Evolutionary conservation across 331 rosid species (phyloP).

Genomic region (Quercus lobata): DNA sequence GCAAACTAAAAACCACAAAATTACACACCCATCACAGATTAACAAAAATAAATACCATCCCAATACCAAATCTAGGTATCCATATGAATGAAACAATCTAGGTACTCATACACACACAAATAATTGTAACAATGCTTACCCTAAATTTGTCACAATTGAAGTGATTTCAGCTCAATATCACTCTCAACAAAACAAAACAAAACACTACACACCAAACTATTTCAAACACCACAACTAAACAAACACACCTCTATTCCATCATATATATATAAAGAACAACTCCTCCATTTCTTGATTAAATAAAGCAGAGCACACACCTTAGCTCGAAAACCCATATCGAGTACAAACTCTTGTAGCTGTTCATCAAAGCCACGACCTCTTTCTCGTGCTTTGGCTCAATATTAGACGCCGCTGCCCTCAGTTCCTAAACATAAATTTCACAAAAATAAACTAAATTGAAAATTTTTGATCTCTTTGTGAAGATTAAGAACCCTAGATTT

Average conservation of each 20-base stretch:
- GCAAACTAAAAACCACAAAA: too few species aligned
- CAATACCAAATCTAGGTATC: too few species aligned
- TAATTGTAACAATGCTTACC: neutral
- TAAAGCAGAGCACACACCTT: constrained; percentile 28
- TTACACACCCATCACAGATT: too few species aligned
- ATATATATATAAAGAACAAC: neutral
- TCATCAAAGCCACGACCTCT: constrained; percentile 44
- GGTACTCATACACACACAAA: too few species aligned
- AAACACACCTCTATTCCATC: neutral
- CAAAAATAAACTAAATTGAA: neutral
- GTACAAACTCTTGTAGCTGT: constrained; percentile 48
- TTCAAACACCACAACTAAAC: neutral
- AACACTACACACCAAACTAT: neutral
- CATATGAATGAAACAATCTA: too few species aligned
- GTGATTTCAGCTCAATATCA: too few species aligned
- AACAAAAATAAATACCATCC: too few species aligned
- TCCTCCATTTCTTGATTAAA: neutral
- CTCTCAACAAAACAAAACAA: too few species aligned
- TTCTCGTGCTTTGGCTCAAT: constrained; percentile 72
- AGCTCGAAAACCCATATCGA: constrained; percentile 63
- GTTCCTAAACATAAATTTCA: constrained; percentile 40
- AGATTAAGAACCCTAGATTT: neutral
- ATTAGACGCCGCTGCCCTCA: constrained; percentile 55
- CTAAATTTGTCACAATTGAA: neutral
- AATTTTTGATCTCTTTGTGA: neutral